These are phyloP conservation scores for Solanum chiquidenum DNA, from an alignment of 257 asterid genomes.

Conservation along the genomic window DNA sequence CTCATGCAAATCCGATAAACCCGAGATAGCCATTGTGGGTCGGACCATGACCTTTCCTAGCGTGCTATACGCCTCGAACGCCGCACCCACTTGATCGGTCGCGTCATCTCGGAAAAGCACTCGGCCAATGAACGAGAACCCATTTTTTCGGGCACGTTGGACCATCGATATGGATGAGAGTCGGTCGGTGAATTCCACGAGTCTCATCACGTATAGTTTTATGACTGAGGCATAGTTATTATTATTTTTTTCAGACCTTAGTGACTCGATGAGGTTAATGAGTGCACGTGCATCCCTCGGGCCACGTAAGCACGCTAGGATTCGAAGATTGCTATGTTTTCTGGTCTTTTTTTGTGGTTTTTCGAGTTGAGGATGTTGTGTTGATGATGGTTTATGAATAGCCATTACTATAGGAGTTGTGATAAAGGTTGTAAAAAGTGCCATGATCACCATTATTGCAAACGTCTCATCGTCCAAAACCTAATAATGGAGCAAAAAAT, in stretches of 20 bases:
- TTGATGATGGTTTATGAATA: constrained; percentile 33
- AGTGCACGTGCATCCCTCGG: constrained; percentile 31
- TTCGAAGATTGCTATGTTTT: constrained; percentile 18
- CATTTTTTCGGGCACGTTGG: constrained; percentile 24
- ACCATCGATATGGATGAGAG: constrained; percentile 46
- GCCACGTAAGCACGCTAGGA: constrained; percentile 42
- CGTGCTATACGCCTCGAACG: constrained; percentile 7
- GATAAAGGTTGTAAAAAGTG: constrained; percentile 56
- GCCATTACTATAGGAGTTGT: constrained; percentile 54
- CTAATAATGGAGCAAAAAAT: constrained; percentile 4
- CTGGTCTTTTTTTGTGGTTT: background rate
- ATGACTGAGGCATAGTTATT: constrained; percentile 5
- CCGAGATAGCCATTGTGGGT: constrained; percentile 18
- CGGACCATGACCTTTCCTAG: constrained; percentile 10
- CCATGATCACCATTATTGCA: constrained; percentile 61
- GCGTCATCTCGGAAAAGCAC: background rate
- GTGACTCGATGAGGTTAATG: constrained; percentile 27
- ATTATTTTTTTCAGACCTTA: constrained; percentile 16
- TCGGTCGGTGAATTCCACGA: constrained; percentile 43
- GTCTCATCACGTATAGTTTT: constrained; percentile 39
- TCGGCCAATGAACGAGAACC: constrained; percentile 23
- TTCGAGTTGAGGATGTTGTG: background rate
- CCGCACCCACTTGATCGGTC: constrained; percentile 8
- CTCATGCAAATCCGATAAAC: constrained; percentile 19
- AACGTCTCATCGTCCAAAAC: constrained; percentile 56